Evolutionary conservation across 306 rosid species (phyloP), one percentile per base, ranked within the genome.

Genomic region (Cicer chorassanicum): DNA sequence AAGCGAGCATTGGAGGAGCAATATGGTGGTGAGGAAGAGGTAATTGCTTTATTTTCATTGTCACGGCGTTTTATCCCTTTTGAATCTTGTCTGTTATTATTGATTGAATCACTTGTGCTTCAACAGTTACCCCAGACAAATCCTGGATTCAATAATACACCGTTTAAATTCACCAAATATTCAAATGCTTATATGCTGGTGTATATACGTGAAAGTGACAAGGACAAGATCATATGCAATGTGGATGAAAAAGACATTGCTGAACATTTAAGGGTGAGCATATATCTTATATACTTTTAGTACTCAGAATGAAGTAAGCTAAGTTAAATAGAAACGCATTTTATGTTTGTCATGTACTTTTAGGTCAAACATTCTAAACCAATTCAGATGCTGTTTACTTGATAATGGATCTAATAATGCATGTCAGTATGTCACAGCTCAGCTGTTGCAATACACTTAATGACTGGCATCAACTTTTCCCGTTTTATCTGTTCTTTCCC

Each of bases 11-110:
- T 90, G 18, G 98, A 93, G 91, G 98, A 93, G 84, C 98, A 93
- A 80, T 93, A 93, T 81, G 98, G 98, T 73, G 98, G 97, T 73
- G 97, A 93, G 85, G 98, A 93, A 70, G 98, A 93, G 98, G 98
- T 93, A 86, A 21, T 65, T 65, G 36, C 5, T 76, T 76, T 62
- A 19, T 53, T 50, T 57, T 65, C 40, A 15, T 77, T 16, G 55
- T 50, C 65, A 36, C 65, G 55, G 13, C 11, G 34, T 68, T 72
- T 51, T 61, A 55, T 75, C 57, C 59, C 73, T 68, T 73, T 50
- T 81, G 48, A 24, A 69, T 70, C 43, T 65, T 72, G 38, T 49
- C 64, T 64, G 51, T 78, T 60, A 46, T 42, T 75, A 46, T 42
- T 75, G 64, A 65, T 60, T 59, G 74, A 53, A 36, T 61, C 69